These are phyloP conservation scores for Scytalidium sp. DNA, from an alignment of 2,329 filamentous ascomycete genomes.

Conservation along the genomic window DNA sequence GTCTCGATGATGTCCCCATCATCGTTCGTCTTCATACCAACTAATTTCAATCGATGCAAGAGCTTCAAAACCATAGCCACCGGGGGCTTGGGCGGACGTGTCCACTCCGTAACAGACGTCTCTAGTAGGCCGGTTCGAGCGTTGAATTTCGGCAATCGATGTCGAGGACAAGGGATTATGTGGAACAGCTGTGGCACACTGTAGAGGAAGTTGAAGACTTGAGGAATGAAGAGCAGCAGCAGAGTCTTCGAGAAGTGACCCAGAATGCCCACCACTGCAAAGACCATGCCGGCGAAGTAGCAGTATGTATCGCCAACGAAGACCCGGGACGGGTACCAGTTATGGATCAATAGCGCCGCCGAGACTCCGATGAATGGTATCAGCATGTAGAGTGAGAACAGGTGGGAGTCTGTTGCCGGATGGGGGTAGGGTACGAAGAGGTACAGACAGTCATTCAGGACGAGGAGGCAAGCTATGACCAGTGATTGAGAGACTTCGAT, in stretches of 20 bases:
- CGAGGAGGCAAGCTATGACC: constrained; percentile 80
- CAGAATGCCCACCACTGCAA: constrained; percentile 92
- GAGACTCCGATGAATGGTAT: constrained; percentile 94
- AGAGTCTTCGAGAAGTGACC: constrained; percentile 98
- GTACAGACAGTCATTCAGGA: constrained; percentile 86
- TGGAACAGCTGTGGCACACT: constrained; percentile 89
- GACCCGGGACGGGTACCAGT: constrained; percentile 92
- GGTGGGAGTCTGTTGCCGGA: constrained; percentile 89
- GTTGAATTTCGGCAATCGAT: constrained; percentile 88
- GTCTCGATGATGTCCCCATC: constrained; percentile 73
- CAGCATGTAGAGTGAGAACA: constrained; percentile 94
- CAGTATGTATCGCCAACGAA: constrained; percentile 99
- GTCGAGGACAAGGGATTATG: constrained; percentile 85
- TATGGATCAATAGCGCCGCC: constrained; percentile 80
- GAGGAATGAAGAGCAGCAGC: constrained; percentile 83
- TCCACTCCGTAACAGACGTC: constrained; percentile 78
- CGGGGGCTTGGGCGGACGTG: constrained; percentile 63
- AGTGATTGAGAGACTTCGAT: constrained; percentile 95
- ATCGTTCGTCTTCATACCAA: constrained; percentile 65
- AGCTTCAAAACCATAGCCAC: constrained; percentile 64
- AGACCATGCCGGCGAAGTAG: constrained; percentile 99
- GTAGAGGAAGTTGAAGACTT: constrained; percentile 96
- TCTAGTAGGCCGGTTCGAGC: constrained; percentile 80
- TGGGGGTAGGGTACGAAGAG: constrained; percentile 81
- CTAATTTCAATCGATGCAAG: constrained; percentile 64